phyloP scores from a whole-genome alignment of 139 green algal species.

The Chlorella ohadii region DNA sequence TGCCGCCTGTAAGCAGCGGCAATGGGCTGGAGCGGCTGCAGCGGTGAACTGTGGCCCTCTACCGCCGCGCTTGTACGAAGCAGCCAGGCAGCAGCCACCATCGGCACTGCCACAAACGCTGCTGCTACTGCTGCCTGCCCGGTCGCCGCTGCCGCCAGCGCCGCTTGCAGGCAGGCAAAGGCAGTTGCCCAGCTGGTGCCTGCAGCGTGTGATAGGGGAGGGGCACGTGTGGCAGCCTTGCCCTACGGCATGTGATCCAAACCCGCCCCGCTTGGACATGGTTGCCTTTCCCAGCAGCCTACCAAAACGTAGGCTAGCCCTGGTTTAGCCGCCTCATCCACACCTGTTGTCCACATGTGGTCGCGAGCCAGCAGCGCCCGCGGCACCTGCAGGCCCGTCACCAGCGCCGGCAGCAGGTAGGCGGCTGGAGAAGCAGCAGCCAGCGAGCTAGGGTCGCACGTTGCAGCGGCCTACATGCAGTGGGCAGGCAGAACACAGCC shows the following conservation, averaged over 20 bases:
- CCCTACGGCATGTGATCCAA: background rate
- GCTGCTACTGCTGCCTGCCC: conserved; percentile 38
- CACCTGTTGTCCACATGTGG: conserved; percentile 32
- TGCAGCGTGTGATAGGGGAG: background rate
- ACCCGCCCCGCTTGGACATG: background rate
- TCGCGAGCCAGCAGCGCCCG: conserved; percentile 2
- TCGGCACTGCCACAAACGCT: conserved; percentile 38
- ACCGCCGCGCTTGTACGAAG: background rate
- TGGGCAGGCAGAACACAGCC: no score
- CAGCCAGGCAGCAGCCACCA: conserved; percentile 39
- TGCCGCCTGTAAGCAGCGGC: background rate
- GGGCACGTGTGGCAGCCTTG: background rate
- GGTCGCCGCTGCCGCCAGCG: conserved; percentile 22
- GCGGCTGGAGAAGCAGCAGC: background rate
- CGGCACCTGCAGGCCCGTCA: conserved; percentile 24
- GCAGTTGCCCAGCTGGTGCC: conserved; percentile 24
- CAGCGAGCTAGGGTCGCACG: background rate
- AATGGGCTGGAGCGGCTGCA: background rate
- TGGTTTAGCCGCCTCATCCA: background rate
- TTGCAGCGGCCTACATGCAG: background rate
- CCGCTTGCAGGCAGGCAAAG: conserved; percentile 17
- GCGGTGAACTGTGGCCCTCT: background rate
- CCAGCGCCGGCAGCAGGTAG: conserved; percentile 31
- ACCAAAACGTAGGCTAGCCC: background rate
- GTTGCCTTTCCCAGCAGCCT: background rate